A percentile compares a stretch with the other conserved stretches of the same genome.
phyloP scores from a whole-genome alignment of 2,329 filamentous ascomycete genomes.

The Fusarium paranaense region DNA sequence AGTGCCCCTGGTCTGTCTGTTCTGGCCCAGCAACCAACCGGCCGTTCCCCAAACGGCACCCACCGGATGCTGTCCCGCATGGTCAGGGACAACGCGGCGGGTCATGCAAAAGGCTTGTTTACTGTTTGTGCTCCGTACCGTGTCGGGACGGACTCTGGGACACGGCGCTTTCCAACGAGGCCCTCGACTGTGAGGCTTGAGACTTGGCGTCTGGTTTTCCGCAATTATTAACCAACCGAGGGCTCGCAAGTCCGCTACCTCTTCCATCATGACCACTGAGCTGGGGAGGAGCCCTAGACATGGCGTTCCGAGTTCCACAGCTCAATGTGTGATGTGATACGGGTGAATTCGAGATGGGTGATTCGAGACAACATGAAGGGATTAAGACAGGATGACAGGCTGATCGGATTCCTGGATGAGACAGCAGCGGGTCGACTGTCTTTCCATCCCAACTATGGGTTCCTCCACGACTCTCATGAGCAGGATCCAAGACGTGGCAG shows the following conservation, averaged over 20 bases:
- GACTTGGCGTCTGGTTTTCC: slow-evolving; percentile 25
- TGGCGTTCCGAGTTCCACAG: background rate
- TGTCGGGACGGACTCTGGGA: slow-evolving; percentile 4
- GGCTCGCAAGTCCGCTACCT: background rate
- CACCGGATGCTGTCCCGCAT: slow-evolving; percentile 32
- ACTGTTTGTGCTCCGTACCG: slow-evolving; percentile 23
- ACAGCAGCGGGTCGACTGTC: slow-evolving; percentile 8
- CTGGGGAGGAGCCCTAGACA: slow-evolving; percentile 11
- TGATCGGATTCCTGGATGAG: slow-evolving; percentile 16
- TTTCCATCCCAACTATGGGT: background rate
- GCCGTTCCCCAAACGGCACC: slow-evolving; percentile 31
- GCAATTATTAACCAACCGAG: background rate
- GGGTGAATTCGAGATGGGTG: background rate
- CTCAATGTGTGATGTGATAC: background rate
- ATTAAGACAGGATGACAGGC: slow-evolving; percentile 19
- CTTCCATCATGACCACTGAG: slow-evolving; percentile 5
- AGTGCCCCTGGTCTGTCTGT: slow-evolving; percentile 10
- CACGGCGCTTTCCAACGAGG: slow-evolving; percentile 5
- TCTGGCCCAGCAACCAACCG: slow-evolving; percentile 25
- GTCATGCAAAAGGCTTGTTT: slow-evolving; percentile 45
- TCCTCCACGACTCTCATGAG: background rate
- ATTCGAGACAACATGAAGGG: slow-evolving; percentile 14
- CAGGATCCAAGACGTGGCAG: slow-evolving; percentile 8
- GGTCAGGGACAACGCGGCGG: slow-evolving; percentile 32
- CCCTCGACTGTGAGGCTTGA: slow-evolving; percentile 10